Conservation (phyloP, 2,329 filamentous ascomycete genomes). For the Trichoderma sp. region DNA sequence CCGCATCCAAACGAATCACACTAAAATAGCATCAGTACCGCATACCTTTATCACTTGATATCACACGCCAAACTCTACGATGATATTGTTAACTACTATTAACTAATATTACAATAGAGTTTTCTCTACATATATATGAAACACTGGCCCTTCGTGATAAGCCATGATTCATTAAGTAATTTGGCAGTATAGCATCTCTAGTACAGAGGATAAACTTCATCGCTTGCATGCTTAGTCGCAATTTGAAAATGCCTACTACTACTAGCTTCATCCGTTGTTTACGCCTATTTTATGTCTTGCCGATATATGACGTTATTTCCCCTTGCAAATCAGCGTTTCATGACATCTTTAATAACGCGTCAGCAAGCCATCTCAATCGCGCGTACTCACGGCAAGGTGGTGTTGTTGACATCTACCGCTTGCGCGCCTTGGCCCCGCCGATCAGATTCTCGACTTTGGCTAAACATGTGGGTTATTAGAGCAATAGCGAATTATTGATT, state of each 20-base stretch:
- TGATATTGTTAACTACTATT: neutral
- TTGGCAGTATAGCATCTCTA: neutral
- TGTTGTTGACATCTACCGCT: neutral
- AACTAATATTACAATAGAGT: conserved; percentile 9
- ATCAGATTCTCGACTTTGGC: neutral
- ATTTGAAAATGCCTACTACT: neutral
- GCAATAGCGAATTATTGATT: neutral
- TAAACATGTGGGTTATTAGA: neutral
- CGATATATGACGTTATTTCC: neutral
- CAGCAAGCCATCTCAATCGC: neutral
- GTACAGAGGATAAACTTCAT: neutral
- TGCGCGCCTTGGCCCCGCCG: neutral
- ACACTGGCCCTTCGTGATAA: neutral
- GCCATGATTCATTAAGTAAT: neutral
- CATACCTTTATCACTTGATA: neutral
- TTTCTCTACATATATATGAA: conserved; percentile 1
- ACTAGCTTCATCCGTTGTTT: neutral
- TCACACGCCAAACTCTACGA: neutral
- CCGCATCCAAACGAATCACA: neutral
- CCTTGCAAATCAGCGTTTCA: neutral
- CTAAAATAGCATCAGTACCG: neutral
- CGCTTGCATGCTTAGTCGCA: neutral
- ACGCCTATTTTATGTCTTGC: neutral
- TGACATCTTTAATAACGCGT: neutral
- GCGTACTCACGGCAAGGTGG: neutral